A percentile compares a stretch with the other conserved stretches of the same genome.
phyloP scores from a whole-genome alignment of 352 stramenopile species.

The Pythium aphanidermatum region DNA sequence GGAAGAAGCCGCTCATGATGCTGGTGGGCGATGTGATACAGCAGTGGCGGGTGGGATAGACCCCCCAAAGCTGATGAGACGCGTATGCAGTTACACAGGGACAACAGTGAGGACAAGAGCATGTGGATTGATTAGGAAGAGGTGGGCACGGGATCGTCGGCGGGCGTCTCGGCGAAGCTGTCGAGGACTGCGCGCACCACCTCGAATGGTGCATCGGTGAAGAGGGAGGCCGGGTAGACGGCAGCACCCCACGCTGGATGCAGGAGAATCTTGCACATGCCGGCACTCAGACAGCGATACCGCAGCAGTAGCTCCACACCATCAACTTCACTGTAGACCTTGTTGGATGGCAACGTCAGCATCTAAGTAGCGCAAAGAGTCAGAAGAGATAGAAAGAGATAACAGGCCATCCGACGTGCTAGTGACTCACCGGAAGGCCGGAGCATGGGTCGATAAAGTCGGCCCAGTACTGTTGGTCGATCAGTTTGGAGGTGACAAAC shows the following conservation, averaged over 20 bases:
- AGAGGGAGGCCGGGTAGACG: slow-evolving; percentile 96
- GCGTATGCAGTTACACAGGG: too few species aligned
- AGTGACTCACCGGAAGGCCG: slow-evolving; percentile 78
- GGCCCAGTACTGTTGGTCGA: slow-evolving; percentile 85
- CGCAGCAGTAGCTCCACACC: slow-evolving; percentile 87
- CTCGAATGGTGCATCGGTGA: slow-evolving; percentile 89
- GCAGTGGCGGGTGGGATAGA: neutral
- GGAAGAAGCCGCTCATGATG: slow-evolving; percentile 32
- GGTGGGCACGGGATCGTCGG: neutral
- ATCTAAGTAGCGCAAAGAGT: slow-evolving; percentile 67
- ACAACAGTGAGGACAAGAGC: neutral
- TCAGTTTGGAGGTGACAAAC: slow-evolving; percentile 73
- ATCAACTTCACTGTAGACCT: slow-evolving; percentile 96
- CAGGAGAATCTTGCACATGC: slow-evolving; percentile 95
- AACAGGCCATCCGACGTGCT: neutral
- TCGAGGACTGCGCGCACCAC: slow-evolving; percentile 58
- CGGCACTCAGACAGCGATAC: slow-evolving; percentile 83
- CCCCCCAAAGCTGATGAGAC: neutral
- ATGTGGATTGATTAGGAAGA: neutral
- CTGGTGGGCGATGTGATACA: neutral
- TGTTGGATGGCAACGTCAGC: slow-evolving; percentile 88
- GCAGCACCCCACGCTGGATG: slow-evolving; percentile 93
- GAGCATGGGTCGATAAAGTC: slow-evolving; percentile 98
- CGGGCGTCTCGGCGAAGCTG: slow-evolving; percentile 15
- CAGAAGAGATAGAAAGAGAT: too few species aligned